Evolutionary conservation across 2,329 filamentous ascomycete genomes (phyloP).

Genomic region (Plectosphaerella sp.): DNA sequence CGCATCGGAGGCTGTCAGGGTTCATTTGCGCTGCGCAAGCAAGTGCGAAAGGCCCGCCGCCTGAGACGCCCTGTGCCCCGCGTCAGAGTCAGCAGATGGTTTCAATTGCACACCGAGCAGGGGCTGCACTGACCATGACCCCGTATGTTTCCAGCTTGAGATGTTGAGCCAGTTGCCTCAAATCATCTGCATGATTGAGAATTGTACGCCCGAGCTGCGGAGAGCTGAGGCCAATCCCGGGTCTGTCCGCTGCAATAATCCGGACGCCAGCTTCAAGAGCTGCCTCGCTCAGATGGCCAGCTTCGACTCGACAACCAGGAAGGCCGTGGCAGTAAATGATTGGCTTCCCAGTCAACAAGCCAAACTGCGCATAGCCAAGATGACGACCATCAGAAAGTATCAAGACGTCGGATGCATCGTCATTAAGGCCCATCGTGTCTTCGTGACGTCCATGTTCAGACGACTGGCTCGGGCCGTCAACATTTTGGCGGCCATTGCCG

Average conservation of each 20-base stretch:
- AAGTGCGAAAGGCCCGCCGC: constrained; percentile 16
- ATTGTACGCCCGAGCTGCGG: constrained; percentile 24
- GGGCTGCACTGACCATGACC: constrained; percentile 2
- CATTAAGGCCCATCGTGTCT: constrained; percentile 5
- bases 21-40: constrained; percentile 11
- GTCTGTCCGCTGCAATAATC: constrained; percentile 33
- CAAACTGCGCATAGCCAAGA: constrained; percentile 36
- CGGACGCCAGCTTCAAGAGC: constrained; percentile 21
- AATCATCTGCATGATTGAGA: constrained; percentile 16
- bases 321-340: constrained; percentile 38
- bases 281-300: constrained; percentile 15
- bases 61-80: constrained; percentile 11
- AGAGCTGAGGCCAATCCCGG: constrained; percentile 36
- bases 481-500: too few relatives aligned
- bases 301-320: constrained; percentile 35
- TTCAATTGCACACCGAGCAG: background rate
- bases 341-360: constrained; percentile 21
- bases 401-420: constrained; percentile 17
- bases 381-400: constrained; percentile 32
- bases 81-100: background rate
- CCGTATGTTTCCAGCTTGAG: constrained; percentile 5
- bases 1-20: constrained; percentile 8
- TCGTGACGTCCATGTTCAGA: background rate
- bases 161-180: constrained; percentile 7
- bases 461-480: too few relatives aligned